Evolutionary conservation across 768 basidiomycete genomes (phyloP).

Genomic region (Strobilomyces dryophilus): DNA sequence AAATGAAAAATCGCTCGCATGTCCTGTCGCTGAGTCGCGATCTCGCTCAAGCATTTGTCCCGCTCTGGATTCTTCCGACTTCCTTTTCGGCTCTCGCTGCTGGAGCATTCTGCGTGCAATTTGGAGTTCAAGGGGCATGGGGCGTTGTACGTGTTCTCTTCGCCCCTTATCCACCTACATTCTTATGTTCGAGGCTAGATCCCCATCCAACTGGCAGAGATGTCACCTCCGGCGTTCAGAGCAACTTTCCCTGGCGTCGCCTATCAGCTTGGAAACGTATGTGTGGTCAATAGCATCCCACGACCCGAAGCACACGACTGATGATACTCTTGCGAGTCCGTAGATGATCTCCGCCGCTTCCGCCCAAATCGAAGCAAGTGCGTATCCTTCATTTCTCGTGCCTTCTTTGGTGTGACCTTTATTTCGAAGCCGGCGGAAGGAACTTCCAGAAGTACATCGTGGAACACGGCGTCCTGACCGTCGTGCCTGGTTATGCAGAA

Average conservation of each 20-base stretch:
- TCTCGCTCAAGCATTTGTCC: conserved; percentile 46
- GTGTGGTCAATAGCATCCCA: background rate
- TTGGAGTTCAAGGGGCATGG: conserved; percentile 90
- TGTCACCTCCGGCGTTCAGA: conserved; percentile 86
- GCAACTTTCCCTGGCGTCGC: conserved; percentile 85
- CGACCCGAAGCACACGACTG: background rate
- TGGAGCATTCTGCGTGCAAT: conserved; percentile 83
- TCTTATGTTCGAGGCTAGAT: conserved; percentile 29
- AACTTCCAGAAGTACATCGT: conserved; percentile 49
- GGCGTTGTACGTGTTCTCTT: conserved; percentile 56
- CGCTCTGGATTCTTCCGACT: conserved; percentile 79
- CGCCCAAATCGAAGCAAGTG: conserved; percentile 75
- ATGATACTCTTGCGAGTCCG: background rate
- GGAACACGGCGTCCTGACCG: conserved; percentile 34
- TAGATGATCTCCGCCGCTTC: conserved; percentile 69
- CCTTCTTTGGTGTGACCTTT: background rate
- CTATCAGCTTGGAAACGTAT: conserved; percentile 75
- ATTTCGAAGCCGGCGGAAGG: conserved; percentile 52
- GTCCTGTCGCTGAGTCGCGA: background rate
- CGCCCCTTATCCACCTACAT: background rate
- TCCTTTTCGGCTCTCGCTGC: conserved; percentile 67
- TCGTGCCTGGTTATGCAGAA: conserved; percentile 63
- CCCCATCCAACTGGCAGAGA: conserved; percentile 79
- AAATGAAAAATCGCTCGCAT: background rate
- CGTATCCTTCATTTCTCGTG: conserved; percentile 13